Base-by-base conservation (phyloP, 2,329 filamentous ascomycete species). In the Verticillium longisporum region DNA sequence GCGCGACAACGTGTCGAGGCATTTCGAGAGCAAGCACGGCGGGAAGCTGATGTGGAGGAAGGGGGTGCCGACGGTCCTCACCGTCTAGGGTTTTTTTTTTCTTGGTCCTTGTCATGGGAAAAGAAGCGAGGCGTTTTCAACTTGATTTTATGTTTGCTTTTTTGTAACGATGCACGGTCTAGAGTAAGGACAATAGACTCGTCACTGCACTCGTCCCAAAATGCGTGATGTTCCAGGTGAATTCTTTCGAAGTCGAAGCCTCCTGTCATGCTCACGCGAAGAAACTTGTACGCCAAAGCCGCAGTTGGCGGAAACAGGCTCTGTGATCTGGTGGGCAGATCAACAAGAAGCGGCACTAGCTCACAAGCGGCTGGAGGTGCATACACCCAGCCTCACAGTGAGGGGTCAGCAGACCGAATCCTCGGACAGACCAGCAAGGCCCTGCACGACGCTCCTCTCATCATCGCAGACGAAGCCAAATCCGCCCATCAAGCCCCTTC, bases 1-100 rank as follows among this genome's bases (percentile, higher is more conserved):
- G 33, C 56, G 64, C 45, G 64, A 65, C 57, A 65, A 65, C 41
- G 64, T 65, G 34, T 65, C 64, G 58, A 56, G 64, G 62, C 64
- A 65, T 57, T 63, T 64, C 57, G 61, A 63, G 60, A 61, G 59
- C 37, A 65, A 64, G 62, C 64, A 65, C 56, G 64, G 64, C 21
- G 58, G 59, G 53, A 64, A 64, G 54, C 61, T 65, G 54, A 61
- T 64, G 61, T 65, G 64, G 64, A 64, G 62, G 62, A 60, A 59
- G 57, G 59, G 62, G 26, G 54, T 63, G 15, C 62, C 64, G 3
- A 60, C 64, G 18, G 64, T 65, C 11, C 57, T 65, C 31, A 9
- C 54, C 21, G 45, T 50, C n/a, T 50, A 21, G 21, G n/a, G 21
- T 11, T 9, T 36, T 13, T 21, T 50, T n/a, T 50, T 10, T 50